Evolutionary conservation across 2,329 filamentous ascomycete genomes (phyloP).

Genomic region (Calonectria fujianensis): DNA sequence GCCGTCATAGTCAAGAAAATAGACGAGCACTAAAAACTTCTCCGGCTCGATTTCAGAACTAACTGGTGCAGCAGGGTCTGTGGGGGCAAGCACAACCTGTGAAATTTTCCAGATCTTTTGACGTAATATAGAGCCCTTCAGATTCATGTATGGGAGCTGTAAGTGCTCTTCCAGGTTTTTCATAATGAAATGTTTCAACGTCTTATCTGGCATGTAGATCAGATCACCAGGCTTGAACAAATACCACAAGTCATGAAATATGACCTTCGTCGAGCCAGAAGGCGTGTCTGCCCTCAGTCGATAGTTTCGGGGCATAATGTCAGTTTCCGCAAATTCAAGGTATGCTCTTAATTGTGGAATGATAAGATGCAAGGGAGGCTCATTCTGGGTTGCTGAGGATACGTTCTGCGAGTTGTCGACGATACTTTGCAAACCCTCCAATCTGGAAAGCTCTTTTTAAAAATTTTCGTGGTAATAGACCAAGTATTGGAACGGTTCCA

Average conservation of each 20-base stretch:
- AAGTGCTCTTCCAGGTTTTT: background rate
- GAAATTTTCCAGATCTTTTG: conserved; percentile 27
- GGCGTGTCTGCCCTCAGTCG: background rate
- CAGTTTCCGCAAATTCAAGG: conserved; percentile 11
- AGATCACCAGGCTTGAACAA: conserved; percentile 29
- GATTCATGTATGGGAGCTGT: background rate
- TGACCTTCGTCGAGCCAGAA: background rate
- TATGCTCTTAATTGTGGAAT: conserved; percentile 6
- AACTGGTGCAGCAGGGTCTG: background rate
- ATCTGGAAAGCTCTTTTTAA: background rate
- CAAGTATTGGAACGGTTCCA: conserved; percentile 28
- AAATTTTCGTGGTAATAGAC: conserved; percentile 18
- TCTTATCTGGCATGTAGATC: conserved; percentile 24
- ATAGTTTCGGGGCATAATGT: background rate
- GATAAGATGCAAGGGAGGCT: background rate
- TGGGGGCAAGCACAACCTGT: background rate
- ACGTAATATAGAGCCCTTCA: conserved; percentile 10
- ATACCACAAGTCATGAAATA: conserved; percentile 29
- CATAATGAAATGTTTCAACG: background rate
- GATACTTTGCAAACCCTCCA: background rate
- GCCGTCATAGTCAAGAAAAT: conserved; percentile 26
- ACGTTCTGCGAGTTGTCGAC: background rate
- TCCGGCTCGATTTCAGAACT: background rate
- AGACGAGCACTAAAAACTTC: background rate
- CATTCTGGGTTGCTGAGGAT: background rate